Evolutionary conservation across 1,284 basidiomycete species (phyloP), one percentile per base, ranked within the genome.

Genomic region (Boletellus deceptivus): DNA sequence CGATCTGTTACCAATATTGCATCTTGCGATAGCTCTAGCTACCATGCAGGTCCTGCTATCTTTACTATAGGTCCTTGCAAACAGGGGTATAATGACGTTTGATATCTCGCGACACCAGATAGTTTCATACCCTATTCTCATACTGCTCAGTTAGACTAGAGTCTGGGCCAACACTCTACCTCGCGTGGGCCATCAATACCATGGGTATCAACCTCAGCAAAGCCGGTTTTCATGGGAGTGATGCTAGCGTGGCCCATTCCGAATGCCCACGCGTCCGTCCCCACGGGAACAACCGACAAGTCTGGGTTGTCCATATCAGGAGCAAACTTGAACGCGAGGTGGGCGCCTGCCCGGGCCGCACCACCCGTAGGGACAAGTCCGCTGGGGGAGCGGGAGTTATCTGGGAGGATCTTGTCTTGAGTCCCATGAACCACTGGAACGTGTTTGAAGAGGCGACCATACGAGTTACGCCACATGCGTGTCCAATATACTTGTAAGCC

Each of bases 211-310:
- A 81, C 80, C 61, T 91, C 86, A 14, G 79, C 87, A 62, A 91
- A 92, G 45, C 77, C 75, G 3, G 90, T 83, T 47, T 80, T 75
- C 50, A 93, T 66, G 2, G 91, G 86, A 22, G 88, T 91, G 3
- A 93, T 80, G 55, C 86, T 89, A 20, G 79, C 83, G 59, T 74
- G 79, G 9, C 84, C 86, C 51, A 82, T 73, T 55, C 76, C 71
- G 24, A 93, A 73, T 18, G 88, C 89, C 86, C 87, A 94, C 0
- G 81, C 83, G 69, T 96, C 93, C 9, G 87, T 84, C 2, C 89
- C 91, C 36, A 81, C 73, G 1, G 91, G 88, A 18, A 94, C 65
- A 9, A 69, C 68, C 1, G 78, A 74, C 22, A 74, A 55, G 17
- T 76, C 67, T 1, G 91, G 89, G 42, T 76, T 78, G 48, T 72